These are phyloP conservation scores for Termitomyces sp. DNA, from an alignment of 768 basidiomycete genomes.

Conservation along the genomic window DNA sequence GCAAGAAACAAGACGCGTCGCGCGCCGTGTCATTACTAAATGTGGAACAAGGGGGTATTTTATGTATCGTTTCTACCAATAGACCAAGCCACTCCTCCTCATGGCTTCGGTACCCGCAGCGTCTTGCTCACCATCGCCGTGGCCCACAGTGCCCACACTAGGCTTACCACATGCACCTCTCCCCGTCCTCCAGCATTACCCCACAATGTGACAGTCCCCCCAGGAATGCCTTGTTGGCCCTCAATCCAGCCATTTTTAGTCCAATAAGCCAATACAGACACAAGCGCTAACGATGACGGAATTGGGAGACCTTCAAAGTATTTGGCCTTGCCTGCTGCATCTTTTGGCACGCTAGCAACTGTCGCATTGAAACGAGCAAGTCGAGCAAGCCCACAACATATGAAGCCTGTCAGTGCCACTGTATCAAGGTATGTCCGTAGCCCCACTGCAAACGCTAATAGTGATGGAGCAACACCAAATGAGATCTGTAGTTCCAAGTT, in stretches of 20 bases:
- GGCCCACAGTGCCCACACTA: constrained; percentile 84
- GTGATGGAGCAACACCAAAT: constrained; percentile 95
- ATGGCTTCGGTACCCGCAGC: constrained; percentile 73
- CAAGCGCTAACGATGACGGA: constrained; percentile 81
- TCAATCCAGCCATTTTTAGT: constrained; percentile 80
- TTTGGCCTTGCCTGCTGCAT: constrained; percentile 77
- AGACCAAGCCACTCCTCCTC: constrained; percentile 20
- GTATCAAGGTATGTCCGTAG: constrained; percentile 90
- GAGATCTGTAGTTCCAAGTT: constrained; percentile 61
- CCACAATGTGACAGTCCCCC: constrained; percentile 72
- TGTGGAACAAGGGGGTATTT: constrained; percentile 8
- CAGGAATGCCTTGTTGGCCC: constrained; percentile 69
- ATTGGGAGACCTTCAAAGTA: constrained; percentile 99
- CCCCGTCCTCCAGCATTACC: constrained; percentile 67
- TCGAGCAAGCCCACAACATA: constrained; percentile 94
- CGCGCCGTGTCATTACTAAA: constrained; percentile 9
- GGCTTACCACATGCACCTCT: constrained; percentile 76
- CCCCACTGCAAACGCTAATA: constrained; percentile 87
- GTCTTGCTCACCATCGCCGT: constrained; percentile 99
- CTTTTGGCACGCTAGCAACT: constrained; percentile 89
- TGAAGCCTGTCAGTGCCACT: constrained; percentile 80
- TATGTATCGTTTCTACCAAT: neutral
- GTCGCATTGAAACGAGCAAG: constrained; percentile 99
- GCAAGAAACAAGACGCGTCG: constrained; percentile 18
- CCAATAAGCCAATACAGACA: constrained; percentile 78